Evolutionary conservation across 805 yeast species (phyloP), one percentile per base, ranked within the genome.

Genomic region (Saturnispora besseyi): DNA sequence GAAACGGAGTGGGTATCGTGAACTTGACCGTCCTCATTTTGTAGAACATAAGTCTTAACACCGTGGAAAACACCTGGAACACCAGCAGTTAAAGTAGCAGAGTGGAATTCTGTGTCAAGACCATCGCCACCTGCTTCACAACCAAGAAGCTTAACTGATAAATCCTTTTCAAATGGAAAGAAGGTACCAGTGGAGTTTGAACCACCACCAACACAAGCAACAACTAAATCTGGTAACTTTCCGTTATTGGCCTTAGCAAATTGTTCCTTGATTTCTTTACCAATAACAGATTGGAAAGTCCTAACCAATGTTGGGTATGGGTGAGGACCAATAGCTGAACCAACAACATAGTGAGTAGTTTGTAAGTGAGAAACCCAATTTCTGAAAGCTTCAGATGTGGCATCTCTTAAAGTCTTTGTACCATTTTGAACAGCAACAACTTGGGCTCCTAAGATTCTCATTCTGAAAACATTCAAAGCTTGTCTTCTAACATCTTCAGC

Each of bases 41-140:
- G 99, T 63, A 93, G 76, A 34, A 93, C 95, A 60, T 84, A 93
- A 4, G 99, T 91, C 68, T 77, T 86, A 45, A 91, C 97, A 67
- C 99, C 99, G 62, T 93, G 99, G 80, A 93, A 84, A 52, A 93
- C 98, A 74, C 99, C 99, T 5, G 95, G 95, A 54, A 78, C 75
- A 63, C 99, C 99, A 33, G 77, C 96, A n/a, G 96, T 81, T 60
- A 93, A 76, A 13, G 98, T 90, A 28, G 99, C 99, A 44, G 96
- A 87, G 67, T 93, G 98, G 60, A 78, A 74, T n/a, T 74, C 78
- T 28, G 97, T 84, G 62, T 87, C 88, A 46, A 91, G 57, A 64
- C 99, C 99, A 59, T 87, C 95, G 68, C 99, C 99, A 66, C 96
- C 99, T 46, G 99, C 99, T 73, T 93, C 99, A 53, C 90, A 88